phyloP scores from a whole-genome alignment of 352 stramenopile genomes.

The Globisporangium uncinulatum region DNA sequence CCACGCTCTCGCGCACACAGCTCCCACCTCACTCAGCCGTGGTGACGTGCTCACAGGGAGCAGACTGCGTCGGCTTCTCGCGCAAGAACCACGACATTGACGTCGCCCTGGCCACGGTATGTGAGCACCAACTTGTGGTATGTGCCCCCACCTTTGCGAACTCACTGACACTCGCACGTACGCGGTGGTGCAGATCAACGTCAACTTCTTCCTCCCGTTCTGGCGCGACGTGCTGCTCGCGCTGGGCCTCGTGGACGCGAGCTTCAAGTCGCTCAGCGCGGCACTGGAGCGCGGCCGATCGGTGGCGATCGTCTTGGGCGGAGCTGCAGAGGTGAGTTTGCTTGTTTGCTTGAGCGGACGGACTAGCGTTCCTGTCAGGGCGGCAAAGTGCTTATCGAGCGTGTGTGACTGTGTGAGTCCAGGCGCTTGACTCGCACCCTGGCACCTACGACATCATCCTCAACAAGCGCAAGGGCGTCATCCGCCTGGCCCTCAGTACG shows the following conservation, averaged over 20 bases:
- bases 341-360: neutral
- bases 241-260: conserved; percentile 46
- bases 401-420: neutral
- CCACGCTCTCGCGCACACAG: neutral
- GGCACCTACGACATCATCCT: conserved; percentile 47
- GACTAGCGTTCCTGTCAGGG: neutral
- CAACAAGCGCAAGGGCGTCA: conserved; percentile 59
- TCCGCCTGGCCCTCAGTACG: conserved; percentile 50
- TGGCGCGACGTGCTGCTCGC: conserved; percentile 45
- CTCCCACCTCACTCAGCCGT: neutral
- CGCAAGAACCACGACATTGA: conserved; percentile 34
- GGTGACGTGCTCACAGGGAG: conserved; percentile 11
- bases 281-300: conserved; percentile 26
- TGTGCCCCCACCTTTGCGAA: too few species aligned
- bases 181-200: conserved; percentile 19
- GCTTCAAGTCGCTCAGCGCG: conserved; percentile 29
- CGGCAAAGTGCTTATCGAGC: too few species aligned
- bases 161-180: neutral
- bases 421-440: conserved; percentile 42
- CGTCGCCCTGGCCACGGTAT: conserved; percentile 37
- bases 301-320: conserved; percentile 34
- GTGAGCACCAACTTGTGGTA: neutral
- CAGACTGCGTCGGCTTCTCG: conserved; percentile 28
- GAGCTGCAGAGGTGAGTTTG: conserved; percentile 30
- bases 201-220: conserved; percentile 49